Evolutionary conservation across 192 early-diverging fungal genomes (phyloP), one percentile per base, ranked within the genome.

Genomic region (Helicostylum pulchrum): DNA sequence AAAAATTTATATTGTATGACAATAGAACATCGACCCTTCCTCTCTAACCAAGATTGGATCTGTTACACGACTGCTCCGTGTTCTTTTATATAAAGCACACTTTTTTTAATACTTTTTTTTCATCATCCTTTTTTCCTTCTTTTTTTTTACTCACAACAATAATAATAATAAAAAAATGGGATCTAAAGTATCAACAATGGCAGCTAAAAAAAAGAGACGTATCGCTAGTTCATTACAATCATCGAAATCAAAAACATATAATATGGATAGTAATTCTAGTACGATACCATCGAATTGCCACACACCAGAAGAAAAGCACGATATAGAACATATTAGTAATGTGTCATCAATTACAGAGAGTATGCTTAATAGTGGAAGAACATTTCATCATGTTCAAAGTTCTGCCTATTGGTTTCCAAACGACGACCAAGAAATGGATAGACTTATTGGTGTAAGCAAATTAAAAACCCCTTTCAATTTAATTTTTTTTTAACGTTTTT

Each of bases 401-500:
- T 68, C 66, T 6, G 49, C 48, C 5, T 73, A 68, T 39, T 67
- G 66, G 61, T 49, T 67, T 10, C 71, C 71, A n/a, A 73, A 63
- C 32, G 71, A 73, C 19, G 66, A 68, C 17, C 39, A 64, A 14
- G 71, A 73, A 52, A 58, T 68, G 31, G 66, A 73, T 54, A 53
- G 71, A 7, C 45, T 73, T 3, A 44, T 58, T 23, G 66, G 66
- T 11, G 71, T 73, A 73, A 58, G 30, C 5, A 1, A 19, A 26
- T 21, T 21, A 26, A 26, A 46, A 34, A 10, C 1, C 4, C n/a
- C 26, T 26, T 2, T 26, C 26, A 26, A 26, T 26, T n/a, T 26
- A 26, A 26, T 26, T 26, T 26, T 26, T 30, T 12, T 63, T 52
- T 62, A 20, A 15, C 12, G 32, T 14, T n/a, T n/a, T n/a, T n/a